A percentile compares a stretch with the other conserved stretches of the same genome.
Evolutionary conservation across 495 filamentous ascomycete species (phyloP).

Genomic region (Astrocystis sublimbata): DNA sequence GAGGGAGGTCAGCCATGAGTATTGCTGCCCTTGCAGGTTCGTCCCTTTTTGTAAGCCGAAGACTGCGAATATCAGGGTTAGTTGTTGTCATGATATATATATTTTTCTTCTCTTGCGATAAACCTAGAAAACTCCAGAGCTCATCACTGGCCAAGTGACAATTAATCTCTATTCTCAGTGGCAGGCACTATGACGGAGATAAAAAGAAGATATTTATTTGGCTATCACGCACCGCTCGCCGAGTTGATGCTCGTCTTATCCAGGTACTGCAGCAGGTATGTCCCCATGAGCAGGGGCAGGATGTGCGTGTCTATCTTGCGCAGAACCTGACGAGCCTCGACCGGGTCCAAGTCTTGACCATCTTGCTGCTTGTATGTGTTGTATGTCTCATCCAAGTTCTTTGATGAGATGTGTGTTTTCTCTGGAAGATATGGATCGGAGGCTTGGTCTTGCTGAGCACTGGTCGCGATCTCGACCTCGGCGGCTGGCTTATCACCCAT

Average conservation of each 20-base stretch:
- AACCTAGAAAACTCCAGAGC: background rate
- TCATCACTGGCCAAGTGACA: too few species aligned
- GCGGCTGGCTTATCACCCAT: conserved; percentile 1
- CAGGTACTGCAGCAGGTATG: conserved; percentile 58
- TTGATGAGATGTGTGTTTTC: conserved; percentile 24
- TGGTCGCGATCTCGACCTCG: background rate
- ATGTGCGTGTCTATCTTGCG: conserved; percentile 57
- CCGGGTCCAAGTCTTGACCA: conserved; percentile 38
- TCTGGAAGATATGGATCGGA: background rate
- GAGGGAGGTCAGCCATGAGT: conserved; percentile 59
- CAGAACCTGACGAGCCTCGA: conserved; percentile 52
- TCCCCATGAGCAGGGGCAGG: conserved; percentile 57
- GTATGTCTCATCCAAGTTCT: conserved; percentile 49
- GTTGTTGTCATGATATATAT: background rate
- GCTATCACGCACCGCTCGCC: conserved; percentile 37
- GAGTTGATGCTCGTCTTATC: conserved; percentile 64
- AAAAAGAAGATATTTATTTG: background rate
- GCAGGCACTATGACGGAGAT: too few species aligned
- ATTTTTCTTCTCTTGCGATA: too few species aligned
- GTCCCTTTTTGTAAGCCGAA: conserved; percentile 58
- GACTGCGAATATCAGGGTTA: conserved; percentile 25
- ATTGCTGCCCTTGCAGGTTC: conserved; percentile 54
- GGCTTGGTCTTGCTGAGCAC: background rate
- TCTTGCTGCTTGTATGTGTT: conserved; percentile 44
- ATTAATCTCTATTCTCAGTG: too few species aligned